A percentile compares a stretch with the other conserved stretches of the same genome.
Evolutionary conservation across 2,329 filamentous ascomycete genomes (phyloP).

Genomic region (Claviceps sorghi): DNA sequence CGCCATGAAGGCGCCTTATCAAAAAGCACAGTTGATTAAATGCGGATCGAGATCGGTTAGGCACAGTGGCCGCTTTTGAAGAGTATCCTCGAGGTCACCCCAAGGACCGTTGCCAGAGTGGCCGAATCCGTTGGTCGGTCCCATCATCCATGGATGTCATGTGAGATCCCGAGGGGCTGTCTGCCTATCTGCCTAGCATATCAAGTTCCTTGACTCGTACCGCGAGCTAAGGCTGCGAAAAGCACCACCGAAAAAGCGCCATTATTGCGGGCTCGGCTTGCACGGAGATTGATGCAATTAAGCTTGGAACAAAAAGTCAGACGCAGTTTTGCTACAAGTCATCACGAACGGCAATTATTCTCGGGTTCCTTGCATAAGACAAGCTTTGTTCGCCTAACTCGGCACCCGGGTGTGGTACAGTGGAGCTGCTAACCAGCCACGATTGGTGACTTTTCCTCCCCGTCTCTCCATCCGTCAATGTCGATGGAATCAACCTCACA

Average conservation of each 20-base stretch:
- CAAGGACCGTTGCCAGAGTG: not conserved
- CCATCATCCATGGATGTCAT: not conserved
- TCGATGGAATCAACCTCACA: constrained; percentile 4
- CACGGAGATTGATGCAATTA: not conserved
- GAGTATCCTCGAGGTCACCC: not conserved
- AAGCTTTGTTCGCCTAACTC: constrained; percentile 1
- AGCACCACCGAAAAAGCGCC: not conserved
- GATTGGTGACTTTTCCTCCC: constrained; percentile 9
- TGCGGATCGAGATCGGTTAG: not conserved
- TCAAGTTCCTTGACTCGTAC: not conserved
- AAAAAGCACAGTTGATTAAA: not conserved
- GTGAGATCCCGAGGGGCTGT: not conserved
- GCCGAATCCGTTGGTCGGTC: not conserved
- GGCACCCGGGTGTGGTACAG: not conserved
- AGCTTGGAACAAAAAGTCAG: not conserved
- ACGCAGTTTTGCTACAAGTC: not conserved
- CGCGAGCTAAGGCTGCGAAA: not conserved
- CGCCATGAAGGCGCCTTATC: not conserved
- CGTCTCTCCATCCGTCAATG: constrained; percentile 8
- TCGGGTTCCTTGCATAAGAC: not conserved
- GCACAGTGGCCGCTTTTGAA: not conserved
- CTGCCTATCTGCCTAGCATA: constrained; percentile 6
- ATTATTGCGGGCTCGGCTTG: not conserved
- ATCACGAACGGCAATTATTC: too few relatives aligned
- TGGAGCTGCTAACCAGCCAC: constrained; percentile 9